phyloP scores from a whole-genome alignment of 768 basidiomycete genomes.

The Tylopilus vinaceipallidus region DNA sequence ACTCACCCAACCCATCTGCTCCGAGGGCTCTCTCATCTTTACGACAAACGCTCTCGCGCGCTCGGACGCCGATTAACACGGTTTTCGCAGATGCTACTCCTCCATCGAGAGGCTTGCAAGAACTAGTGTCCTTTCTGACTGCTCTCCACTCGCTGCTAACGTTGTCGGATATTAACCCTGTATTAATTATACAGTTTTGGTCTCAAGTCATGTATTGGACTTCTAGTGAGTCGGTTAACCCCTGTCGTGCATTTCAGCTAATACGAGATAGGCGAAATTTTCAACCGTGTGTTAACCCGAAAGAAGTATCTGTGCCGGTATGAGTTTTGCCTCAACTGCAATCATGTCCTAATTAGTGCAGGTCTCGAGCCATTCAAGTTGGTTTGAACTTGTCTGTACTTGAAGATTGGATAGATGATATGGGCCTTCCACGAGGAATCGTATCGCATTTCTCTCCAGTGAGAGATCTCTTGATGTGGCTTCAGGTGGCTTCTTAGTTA shows the following conservation, averaged over 20 bases:
- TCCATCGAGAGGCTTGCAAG: slow-evolving; percentile 43
- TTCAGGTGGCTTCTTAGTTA: slow-evolving; percentile 54
- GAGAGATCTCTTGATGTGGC: slow-evolving; percentile 79
- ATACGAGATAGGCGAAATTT: slow-evolving; percentile 63
- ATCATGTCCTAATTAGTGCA: slow-evolving; percentile 12
- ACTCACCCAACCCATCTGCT: slow-evolving; percentile 43
- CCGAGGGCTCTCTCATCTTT: slow-evolving; percentile 66
- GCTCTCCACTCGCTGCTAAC: slow-evolving; percentile 81
- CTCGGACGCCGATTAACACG: slow-evolving; percentile 49
- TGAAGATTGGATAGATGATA: slow-evolving; percentile 89
- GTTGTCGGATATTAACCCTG: slow-evolving; percentile 88
- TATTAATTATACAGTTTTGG: slow-evolving; percentile 85
- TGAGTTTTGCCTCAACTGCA: slow-evolving; percentile 11
- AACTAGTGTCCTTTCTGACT: slow-evolving; percentile 78
- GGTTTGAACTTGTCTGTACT: slow-evolving; percentile 79
- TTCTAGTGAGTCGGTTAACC: slow-evolving; percentile 62
- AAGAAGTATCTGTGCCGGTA: slow-evolving; percentile 94
- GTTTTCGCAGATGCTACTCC: slow-evolving; percentile 49
- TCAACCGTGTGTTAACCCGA: slow-evolving; percentile 83
- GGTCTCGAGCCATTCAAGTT: slow-evolving; percentile 87
- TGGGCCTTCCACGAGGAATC: slow-evolving; percentile 77
- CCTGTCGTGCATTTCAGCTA: slow-evolving; percentile 1
- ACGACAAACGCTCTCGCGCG: slow-evolving; percentile 58
- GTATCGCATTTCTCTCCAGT: slow-evolving; percentile 81
- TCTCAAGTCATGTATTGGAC: slow-evolving; percentile 99